Evolutionary conservation across 768 basidiomycete genomes (phyloP).

Genomic region (Rhodocollybia butyracea): DNA sequence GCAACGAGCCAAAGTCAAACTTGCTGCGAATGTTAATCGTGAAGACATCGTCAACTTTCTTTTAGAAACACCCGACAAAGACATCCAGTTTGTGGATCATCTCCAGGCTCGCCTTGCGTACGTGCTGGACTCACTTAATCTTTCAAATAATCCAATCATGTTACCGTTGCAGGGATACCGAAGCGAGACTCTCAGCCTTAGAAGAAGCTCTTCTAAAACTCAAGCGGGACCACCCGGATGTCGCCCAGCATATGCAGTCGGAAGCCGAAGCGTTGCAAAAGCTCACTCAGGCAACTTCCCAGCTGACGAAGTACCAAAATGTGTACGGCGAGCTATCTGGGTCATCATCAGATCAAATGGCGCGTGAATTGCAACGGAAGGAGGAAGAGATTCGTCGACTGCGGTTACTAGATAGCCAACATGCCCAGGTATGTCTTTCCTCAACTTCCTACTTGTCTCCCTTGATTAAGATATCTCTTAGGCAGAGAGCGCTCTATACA

Average conservation of each 20-base stretch:
- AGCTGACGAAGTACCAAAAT: slow-evolving; percentile 59
- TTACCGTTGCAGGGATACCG: slow-evolving; percentile 41
- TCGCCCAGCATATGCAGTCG: slow-evolving; percentile 42
- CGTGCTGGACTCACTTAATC: slow-evolving; percentile 19
- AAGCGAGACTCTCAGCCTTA: slow-evolving; percentile 45
- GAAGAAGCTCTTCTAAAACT: slow-evolving; percentile 49
- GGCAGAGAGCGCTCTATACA: slow-evolving; percentile 74
- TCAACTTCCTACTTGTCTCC: background rate
- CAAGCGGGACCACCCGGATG: slow-evolving; percentile 50
- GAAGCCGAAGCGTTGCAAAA: slow-evolving; percentile 51
- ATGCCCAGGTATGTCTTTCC: slow-evolving; percentile 49
- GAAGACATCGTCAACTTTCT: slow-evolving; percentile 75
- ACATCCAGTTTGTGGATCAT: slow-evolving; percentile 46
- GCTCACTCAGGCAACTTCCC: slow-evolving; percentile 39
- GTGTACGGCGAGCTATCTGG: slow-evolving; percentile 57
- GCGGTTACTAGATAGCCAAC: slow-evolving; percentile 61
- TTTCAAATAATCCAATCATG: slow-evolving; percentile 14
- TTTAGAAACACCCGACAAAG: slow-evolving; percentile 50
- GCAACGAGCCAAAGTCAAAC: slow-evolving; percentile 62
- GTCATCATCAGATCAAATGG: slow-evolving; percentile 52
- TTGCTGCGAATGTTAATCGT: slow-evolving; percentile 73
- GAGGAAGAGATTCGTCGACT: slow-evolving; percentile 66
- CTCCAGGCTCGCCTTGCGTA: slow-evolving; percentile 57
- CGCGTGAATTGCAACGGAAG: slow-evolving; percentile 55
- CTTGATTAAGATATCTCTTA: slow-evolving; percentile 22